Conservation (phyloP, 2,329 filamentous ascomycete species). For the Hyphodiscus sp. region DNA sequence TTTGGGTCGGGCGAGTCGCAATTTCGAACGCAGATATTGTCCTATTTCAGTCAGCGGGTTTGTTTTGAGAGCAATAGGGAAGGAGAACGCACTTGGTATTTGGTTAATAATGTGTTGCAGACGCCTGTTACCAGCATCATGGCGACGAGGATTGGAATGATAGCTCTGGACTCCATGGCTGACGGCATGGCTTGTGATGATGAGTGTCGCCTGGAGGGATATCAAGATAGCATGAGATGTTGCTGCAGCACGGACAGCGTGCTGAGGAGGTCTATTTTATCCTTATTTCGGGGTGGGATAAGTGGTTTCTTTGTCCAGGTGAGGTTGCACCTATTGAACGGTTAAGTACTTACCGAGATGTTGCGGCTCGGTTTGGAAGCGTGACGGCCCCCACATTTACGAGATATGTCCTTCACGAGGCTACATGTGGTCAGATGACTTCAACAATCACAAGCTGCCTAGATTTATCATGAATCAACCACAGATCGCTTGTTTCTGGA, state of each 20-base stretch:
- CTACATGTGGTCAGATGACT: not conserved
- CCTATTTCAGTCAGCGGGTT: constrained; percentile 41
- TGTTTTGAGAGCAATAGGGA: not conserved
- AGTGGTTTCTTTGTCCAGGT: not conserved
- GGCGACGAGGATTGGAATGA: constrained; percentile 79
- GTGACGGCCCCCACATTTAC: not conserved
- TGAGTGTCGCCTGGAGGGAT: not conserved
- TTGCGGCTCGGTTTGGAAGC: not conserved
- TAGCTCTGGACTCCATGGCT: constrained; percentile 61
- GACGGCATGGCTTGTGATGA: not conserved
- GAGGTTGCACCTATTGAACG: not conserved
- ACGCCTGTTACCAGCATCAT: constrained; percentile 97
- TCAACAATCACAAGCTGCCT: not conserved
- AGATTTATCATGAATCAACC: too few species aligned
- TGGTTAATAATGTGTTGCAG: constrained; percentile 94
- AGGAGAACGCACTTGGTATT: constrained; percentile 68
- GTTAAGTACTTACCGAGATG: not conserved
- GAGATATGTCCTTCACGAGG: not conserved
- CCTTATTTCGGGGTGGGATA: not conserved
- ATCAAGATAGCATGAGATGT: not conserved
- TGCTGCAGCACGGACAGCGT: not conserved
- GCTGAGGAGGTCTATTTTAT: not conserved
- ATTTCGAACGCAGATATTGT: constrained; percentile 93
- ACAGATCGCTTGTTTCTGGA: too few species aligned
- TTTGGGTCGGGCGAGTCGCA: constrained; percentile 66